Conservation (phyloP, 2,329 filamentous ascomycete species). For the Stagonosporopsis cucurbitacearum region DNA sequence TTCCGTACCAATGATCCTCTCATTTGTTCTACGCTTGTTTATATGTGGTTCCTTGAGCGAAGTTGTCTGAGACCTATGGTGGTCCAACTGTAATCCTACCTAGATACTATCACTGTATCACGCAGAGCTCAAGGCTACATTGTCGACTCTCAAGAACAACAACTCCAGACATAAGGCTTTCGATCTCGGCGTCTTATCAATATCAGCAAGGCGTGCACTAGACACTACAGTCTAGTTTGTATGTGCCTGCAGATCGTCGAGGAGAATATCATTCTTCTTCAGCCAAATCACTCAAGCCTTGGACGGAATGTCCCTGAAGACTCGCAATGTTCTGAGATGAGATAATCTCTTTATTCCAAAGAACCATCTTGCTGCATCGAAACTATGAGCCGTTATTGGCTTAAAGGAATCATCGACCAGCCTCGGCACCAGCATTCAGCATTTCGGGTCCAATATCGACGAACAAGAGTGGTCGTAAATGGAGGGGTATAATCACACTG, state of each 20-base stretch:
- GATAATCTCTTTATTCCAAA: neutral
- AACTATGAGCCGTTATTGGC: neutral
- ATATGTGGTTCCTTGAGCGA: slow-evolving; percentile 4
- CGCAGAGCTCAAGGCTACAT: neutral
- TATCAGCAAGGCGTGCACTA: neutral
- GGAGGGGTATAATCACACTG: neutral
- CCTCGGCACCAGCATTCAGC: neutral
- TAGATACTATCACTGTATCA: neutral
- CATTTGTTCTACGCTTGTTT: neutral
- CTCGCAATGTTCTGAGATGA: neutral
- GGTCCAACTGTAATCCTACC: neutral
- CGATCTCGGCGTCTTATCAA: neutral
- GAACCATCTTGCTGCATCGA: neutral
- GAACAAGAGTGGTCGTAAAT: neutral
- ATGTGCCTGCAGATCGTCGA: too few species aligned
- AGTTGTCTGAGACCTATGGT: neutral
- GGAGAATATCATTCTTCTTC: neutral
- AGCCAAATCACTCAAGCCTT: neutral
- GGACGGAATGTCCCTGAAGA: neutral
- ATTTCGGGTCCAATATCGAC: neutral
- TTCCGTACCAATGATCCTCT: neutral
- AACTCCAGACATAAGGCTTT: neutral
- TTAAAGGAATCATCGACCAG: neutral
- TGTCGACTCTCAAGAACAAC: neutral
- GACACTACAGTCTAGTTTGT: neutral